Evolutionary conservation across 2,329 filamentous ascomycete genomes (phyloP).

Genomic region (Ophiocordyceps camponoti-floridani): DNA sequence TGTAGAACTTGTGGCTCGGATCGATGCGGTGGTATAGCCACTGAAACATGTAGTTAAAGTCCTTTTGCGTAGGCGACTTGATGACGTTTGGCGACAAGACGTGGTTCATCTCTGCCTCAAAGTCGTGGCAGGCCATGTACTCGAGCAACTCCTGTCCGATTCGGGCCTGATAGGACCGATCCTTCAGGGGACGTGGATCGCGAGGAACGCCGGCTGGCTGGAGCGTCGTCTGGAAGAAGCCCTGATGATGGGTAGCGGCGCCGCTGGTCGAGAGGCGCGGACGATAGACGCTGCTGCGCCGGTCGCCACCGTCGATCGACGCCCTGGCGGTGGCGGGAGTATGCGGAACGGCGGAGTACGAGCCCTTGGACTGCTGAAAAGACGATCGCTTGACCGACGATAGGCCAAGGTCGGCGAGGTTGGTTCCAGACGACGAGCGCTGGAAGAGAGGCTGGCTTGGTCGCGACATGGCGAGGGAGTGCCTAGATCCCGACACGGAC

Average conservation of each 20-base stretch:
- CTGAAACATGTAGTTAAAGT: conserved; percentile 95
- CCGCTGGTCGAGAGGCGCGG: conserved; percentile 49
- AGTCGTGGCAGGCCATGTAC: conserved; percentile 83
- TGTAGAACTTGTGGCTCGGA: conserved; percentile 81
- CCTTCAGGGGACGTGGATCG: conserved; percentile 74
- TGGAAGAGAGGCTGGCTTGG: conserved; percentile 79
- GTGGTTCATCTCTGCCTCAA: conserved; percentile 96
- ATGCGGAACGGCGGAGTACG: conserved; percentile 5
- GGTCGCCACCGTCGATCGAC: conserved; percentile 29
- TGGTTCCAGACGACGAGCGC: conserved; percentile 66
- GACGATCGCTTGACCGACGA: conserved; percentile 76
- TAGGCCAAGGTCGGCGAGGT: conserved; percentile 61
- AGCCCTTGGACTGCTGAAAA: conserved; percentile 53
- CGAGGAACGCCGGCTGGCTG: conserved; percentile 64
- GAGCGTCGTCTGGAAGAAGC: conserved; percentile 83
- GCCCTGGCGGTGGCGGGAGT: conserved; percentile 37
- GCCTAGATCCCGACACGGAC: conserved; percentile 64
- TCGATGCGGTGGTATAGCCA: conserved; percentile 96
- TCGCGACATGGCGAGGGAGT: conserved; percentile 69
- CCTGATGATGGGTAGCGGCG: conserved; percentile 55
- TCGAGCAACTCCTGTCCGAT: conserved; percentile 84
- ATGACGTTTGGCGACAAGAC: conserved; percentile 78
- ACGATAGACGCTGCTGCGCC: conserved; percentile 71
- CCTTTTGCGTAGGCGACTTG: conserved; percentile 90
- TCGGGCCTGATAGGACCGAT: conserved; percentile 59